These are phyloP conservation scores for Nitzschia inconspicua DNA, from an alignment of 108 stramenopile genomes.

Conservation along the genomic window DNA sequence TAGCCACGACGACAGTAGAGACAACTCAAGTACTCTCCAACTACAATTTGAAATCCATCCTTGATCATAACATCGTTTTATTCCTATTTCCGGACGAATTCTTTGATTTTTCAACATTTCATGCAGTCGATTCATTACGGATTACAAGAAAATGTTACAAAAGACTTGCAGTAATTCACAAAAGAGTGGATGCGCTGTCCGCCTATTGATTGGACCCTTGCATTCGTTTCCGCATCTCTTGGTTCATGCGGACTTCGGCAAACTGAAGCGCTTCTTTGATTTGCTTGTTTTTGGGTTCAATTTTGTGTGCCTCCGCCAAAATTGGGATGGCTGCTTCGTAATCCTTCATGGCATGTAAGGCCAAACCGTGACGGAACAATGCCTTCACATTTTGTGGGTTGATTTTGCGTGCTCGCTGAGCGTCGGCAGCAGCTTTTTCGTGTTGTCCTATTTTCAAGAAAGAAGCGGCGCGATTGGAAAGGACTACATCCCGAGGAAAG, in stretches of 20 bases:
- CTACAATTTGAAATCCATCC: no score
- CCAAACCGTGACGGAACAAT: constrained; percentile 80
- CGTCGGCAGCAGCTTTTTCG: constrained; percentile 85
- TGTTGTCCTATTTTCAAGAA: constrained; percentile 91
- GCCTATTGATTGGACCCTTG: constrained; percentile 12
- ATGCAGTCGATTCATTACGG: neutral
- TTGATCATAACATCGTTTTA: no score
- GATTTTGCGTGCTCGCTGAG: constrained; percentile 43
- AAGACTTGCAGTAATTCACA: neutral
- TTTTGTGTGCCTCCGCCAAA: constrained; percentile 70
- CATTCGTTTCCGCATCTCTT: constrained; percentile 81
- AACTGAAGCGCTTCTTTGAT: constrained; percentile 89
- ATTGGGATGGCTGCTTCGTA: constrained; percentile 76
- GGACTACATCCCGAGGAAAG: constrained; percentile 70
- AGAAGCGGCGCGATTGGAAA: constrained; percentile 83
- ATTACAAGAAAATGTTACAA: neutral
- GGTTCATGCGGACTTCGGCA: constrained; percentile 86
- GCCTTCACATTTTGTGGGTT: constrained; percentile 86
- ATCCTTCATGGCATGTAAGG: constrained; percentile 84
- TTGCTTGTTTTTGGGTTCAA: constrained; percentile 92
- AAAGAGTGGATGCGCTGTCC: neutral
- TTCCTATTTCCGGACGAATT: no score
- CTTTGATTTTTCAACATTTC: no score
- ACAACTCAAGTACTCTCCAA: no score
- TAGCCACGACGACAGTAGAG: no score